A percentile compares a stretch with the other conserved stretches of the same genome.
phyloP scores from a whole-genome alignment of 2,329 filamentous ascomycete genomes.

The Fusarium humuli region DNA sequence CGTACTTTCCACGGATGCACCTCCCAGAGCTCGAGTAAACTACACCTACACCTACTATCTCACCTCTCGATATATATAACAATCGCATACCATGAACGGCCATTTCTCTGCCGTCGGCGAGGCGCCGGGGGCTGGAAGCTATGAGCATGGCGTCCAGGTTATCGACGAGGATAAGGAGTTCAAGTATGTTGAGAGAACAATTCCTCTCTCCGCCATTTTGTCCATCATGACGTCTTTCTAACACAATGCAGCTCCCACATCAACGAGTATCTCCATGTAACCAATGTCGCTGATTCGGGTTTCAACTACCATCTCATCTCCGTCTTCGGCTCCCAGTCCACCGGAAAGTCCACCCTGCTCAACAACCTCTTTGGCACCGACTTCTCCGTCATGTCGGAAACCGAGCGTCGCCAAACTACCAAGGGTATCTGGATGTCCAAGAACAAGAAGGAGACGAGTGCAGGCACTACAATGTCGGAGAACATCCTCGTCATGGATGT shows the following conservation, averaged over 20 bases:
- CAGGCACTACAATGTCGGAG: conserved; percentile 80
- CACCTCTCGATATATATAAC: conserved; percentile 19
- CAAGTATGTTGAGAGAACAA: conserved; percentile 74
- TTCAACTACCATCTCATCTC: conserved; percentile 99
- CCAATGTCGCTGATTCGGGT: conserved; percentile 85
- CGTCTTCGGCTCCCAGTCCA: conserved; percentile 98
- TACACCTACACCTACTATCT: not conserved
- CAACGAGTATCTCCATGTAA: conserved; percentile 82
- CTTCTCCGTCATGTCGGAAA: conserved; percentile 98
- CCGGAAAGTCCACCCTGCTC: conserved; percentile 95
- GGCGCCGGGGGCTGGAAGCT: conserved; percentile 72
- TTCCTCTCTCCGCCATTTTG: conserved; percentile 16
- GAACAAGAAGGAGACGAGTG: conserved; percentile 77
- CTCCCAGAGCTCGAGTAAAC: conserved; percentile 27
- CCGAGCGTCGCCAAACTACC: conserved; percentile 93
- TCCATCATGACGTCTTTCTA: conserved; percentile 21
- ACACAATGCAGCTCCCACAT: conserved; percentile 72
- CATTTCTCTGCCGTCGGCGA: conserved; percentile 82
- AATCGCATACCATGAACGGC: conserved; percentile 72
- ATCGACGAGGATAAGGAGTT: conserved; percentile 93
- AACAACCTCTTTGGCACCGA: conserved; percentile 96
- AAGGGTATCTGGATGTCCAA: conserved; percentile 99
- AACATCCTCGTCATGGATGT: conserved; percentile 99
- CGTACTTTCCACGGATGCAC: conserved; percentile 38
- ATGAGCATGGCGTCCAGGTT: conserved; percentile 95